Percentiles rank a stretch among this genome's conserved stretches.
These are phyloP conservation scores for Phytophthora palmivora DNA, from an alignment of 352 stramenopile species.

Conservation along the genomic window DNA sequence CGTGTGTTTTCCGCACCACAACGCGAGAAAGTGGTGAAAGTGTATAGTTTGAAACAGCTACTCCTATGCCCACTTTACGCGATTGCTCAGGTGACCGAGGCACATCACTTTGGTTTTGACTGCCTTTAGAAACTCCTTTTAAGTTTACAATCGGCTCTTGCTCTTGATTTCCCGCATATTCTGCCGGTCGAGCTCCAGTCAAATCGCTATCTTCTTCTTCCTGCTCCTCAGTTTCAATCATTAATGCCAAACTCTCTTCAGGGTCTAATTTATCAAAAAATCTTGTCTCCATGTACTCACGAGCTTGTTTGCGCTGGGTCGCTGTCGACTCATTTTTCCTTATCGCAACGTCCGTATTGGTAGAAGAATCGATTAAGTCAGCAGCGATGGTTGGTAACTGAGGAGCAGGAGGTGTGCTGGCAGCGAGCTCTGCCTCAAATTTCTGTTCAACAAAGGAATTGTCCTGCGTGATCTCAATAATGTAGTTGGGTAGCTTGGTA, in stretches of 20 bases:
- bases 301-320: neutral
- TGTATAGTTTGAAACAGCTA: conserved; percentile 16
- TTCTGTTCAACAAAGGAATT: conserved; percentile 41
- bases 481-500: conserved; percentile 44
- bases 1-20: conserved; percentile 52
- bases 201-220: conserved; percentile 13
- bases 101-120: conserved; percentile 1
- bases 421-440: conserved; percentile 58
- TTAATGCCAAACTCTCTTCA: conserved; percentile 36
- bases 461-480: conserved; percentile 21
- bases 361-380: conserved; percentile 35
- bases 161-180: conserved; percentile 27
- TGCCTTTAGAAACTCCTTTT: neutral
- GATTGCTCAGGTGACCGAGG: conserved; percentile 6
- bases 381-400: conserved; percentile 55
- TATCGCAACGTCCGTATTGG: neutral
- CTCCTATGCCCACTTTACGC: conserved; percentile 1
- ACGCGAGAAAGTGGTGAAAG: conserved; percentile 55
- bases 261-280: conserved; percentile 39
- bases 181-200: conserved; percentile 3
- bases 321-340: conserved; percentile 3
- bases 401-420: conserved; percentile 59
- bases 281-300: conserved; percentile 19
- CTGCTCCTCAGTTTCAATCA: conserved; percentile 28
- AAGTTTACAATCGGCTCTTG: neutral